Base-by-base conservation (phyloP, 306 rosid genomes). In the Castanospermum australe region DNA sequence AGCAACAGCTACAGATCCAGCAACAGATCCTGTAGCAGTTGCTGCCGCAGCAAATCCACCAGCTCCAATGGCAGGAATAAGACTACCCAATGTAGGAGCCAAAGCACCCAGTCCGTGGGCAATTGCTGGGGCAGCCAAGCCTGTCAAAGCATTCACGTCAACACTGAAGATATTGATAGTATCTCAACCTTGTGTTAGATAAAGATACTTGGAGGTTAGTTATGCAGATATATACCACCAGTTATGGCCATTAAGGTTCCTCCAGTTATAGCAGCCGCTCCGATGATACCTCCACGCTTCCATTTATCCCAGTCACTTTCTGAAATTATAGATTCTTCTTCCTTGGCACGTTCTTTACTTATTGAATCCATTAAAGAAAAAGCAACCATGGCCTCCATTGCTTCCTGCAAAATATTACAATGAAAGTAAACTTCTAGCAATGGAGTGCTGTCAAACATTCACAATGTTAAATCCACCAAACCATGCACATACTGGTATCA, bases 91-190 rank as follows among this genome's bases (percentile, higher is more conserved):
- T 62, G 95, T 79, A 78, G 99, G 97, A 84, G 99, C 99, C 87
- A 94, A 81, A 78, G 97, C 97, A 88, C 89, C 71, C 84, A 94
- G 86, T 62, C 99, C 99, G 0, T 96, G 91, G 47, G 99, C 97
- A 87, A 94, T 91, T 79, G 97, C 99, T 6, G 99, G 99, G 86
- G 99, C 97, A 78, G 95, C 97, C 86, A 94, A 86, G 59, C 99
- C 97, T 94, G 89, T 75, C 52, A 75, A 69, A 79, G 30, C 59
- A 69, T 69, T 74, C n/a, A n/a, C 38, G 54, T 77, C 73, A 61
- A 74, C 60, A 48, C 45, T 61, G 75, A 71, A 67, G 30, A 65
- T 50, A 25, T 57, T 54, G 38, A 47, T 76, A 57, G 39, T 66
- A 51, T 55, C 54, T 39, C 75, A 64, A 38, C 73, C 59, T 24